A percentile compares a stretch with the other conserved stretches of the same genome.
phyloP scores from a whole-genome alignment of 164 flowering plant genomes.

The Piper betle region DNA sequence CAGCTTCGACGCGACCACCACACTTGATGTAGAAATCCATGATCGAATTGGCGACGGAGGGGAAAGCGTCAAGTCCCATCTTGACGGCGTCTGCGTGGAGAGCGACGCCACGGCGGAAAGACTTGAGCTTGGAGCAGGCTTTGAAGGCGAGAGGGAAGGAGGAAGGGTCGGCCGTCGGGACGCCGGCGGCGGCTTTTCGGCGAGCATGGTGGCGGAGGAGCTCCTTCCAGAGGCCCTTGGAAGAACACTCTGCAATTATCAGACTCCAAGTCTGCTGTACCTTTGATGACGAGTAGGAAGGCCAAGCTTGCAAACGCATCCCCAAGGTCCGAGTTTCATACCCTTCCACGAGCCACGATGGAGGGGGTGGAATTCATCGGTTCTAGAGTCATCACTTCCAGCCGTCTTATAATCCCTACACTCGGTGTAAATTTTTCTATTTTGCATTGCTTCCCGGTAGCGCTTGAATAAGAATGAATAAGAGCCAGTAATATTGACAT shows the following conservation, averaged over 20 bases:
- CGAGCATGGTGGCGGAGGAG: conserved; percentile 28
- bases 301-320: too few species aligned
- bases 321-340: too few species aligned
- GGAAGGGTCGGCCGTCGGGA: conserved; percentile 22
- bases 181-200: conserved; percentile 20
- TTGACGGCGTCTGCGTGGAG: conserved; percentile 46
- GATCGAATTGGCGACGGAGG: conserved; percentile 49
- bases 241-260: conserved; percentile 24
- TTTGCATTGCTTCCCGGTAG: too few species aligned
- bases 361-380: too few species aligned
- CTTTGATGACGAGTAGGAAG: too few species aligned
- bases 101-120: conserved; percentile 25
- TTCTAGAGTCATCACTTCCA: too few species aligned
- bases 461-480: too few species aligned
- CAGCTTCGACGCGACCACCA: conserved; percentile 27
- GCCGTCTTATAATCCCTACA: too few species aligned
- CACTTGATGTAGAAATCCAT: conserved; percentile 54
- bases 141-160: conserved; percentile 41
- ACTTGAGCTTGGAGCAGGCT: conserved; percentile 33
- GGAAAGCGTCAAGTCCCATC: conserved; percentile 36
- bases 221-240: conserved; percentile 34
- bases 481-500: too few species aligned
- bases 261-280: conserved; percentile 9
- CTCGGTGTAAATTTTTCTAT: too few species aligned
- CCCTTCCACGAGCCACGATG: too few species aligned